Percentiles rank a stretch among this genome's conserved stretches.
Evolutionary conservation across 768 basidiomycete genomes (phyloP).

Genomic region (Suillus variegatus): DNA sequence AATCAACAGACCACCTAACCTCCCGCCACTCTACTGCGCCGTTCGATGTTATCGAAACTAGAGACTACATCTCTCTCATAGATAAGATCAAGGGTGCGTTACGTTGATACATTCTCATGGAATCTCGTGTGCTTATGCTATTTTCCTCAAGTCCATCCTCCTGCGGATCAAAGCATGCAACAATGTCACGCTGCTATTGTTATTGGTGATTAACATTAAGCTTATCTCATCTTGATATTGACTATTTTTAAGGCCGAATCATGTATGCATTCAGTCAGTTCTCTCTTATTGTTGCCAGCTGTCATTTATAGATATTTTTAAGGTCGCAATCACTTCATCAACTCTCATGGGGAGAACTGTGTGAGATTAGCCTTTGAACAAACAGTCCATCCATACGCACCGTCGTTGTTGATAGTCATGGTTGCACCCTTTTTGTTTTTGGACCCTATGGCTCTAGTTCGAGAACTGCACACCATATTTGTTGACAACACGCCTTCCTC

Average conservation of each 20-base stretch:
- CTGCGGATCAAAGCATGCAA: not conserved
- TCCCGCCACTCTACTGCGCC: constrained; percentile 28
- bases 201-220: constrained; percentile 19
- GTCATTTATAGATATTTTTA: constrained; percentile 1
- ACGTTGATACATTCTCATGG: not conserved
- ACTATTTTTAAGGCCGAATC: constrained; percentile 27
- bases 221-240: constrained; percentile 3
- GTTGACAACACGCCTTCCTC: constrained; percentile 45
- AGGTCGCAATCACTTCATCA: constrained; percentile 39
- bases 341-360: constrained; percentile 45
- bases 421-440: constrained; percentile 50
- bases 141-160: not conserved
- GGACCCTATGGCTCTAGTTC: constrained; percentile 48
- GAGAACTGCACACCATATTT: constrained; percentile 47
- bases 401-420: constrained; percentile 39
- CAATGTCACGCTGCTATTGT: constrained; percentile 22
- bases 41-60: constrained; percentile 19
- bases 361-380: constrained; percentile 41
- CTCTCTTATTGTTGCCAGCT: not conserved
- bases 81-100: constrained; percentile 26
- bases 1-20: constrained; percentile 27
- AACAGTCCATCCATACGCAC: constrained; percentile 30
- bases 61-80: constrained; percentile 25
- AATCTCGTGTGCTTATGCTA: not conserved
- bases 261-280: constrained; percentile 33